A percentile compares a stretch with the other conserved stretches of the same genome.
Evolutionary conservation across 2,329 filamentous ascomycete genomes (phyloP).

Genomic region (Aspergillus piperis): DNA sequence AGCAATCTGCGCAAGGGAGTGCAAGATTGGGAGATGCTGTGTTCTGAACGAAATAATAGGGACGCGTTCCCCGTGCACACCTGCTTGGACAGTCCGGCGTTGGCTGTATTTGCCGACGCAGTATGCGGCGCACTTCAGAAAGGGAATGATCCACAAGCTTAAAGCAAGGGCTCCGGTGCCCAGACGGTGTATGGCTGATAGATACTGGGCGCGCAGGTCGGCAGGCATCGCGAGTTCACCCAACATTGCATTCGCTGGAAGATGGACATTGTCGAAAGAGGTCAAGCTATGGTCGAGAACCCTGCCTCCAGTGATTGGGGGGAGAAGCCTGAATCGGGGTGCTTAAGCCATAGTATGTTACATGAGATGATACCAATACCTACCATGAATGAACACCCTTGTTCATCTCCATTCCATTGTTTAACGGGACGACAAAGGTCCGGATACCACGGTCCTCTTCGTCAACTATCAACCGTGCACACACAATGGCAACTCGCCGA

Average conservation of each 20-base stretch:
- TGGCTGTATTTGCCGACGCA: background rate
- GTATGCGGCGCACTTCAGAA: background rate
- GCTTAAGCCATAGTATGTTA: too few species aligned
- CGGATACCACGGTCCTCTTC: conserved; percentile 21
- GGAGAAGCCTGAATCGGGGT: conserved; percentile 7
- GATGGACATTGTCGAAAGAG: conserved; percentile 17
- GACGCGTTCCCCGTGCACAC: conserved; percentile 1
- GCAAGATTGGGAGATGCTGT: conserved; percentile 28
- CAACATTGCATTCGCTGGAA: conserved; percentile 19
- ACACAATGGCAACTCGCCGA: conserved; percentile 17
- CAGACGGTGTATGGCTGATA: background rate
- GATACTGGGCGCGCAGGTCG: background rate
- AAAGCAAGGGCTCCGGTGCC: background rate
- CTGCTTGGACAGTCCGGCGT: conserved; percentile 2
- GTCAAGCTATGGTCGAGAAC: conserved; percentile 23
- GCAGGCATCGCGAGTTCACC: conserved; percentile 10
- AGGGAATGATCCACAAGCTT: background rate
- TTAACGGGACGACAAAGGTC: conserved; percentile 19
- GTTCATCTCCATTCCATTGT: conserved; percentile 18
- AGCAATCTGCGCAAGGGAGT: conserved; percentile 21
- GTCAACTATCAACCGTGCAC: conserved; percentile 19
- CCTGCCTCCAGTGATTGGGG: conserved; percentile 5
- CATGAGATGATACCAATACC: background rate
- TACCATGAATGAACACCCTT: background rate
- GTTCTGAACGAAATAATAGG: conserved; percentile 28